phyloP scores from a whole-genome alignment of 768 basidiomycete genomes.

The Austroboletus festivus region DNA sequence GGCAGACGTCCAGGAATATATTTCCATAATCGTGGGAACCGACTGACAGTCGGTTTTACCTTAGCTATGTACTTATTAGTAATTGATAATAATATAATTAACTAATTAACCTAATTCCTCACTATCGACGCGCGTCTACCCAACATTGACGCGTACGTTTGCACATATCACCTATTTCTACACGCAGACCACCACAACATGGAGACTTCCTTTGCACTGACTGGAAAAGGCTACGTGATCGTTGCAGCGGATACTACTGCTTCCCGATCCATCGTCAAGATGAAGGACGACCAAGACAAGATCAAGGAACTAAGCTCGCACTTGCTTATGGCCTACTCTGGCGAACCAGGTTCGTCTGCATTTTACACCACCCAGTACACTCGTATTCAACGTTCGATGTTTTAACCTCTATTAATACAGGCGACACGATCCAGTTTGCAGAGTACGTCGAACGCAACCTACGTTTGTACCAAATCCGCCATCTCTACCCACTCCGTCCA shows the following conservation, averaged over 20 bases:
- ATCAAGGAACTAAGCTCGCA: conserved; percentile 89
- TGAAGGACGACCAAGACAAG: conserved; percentile 97
- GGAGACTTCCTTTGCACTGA: conserved; percentile 90
- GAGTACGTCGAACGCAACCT: conserved; percentile 97
- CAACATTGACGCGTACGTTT: conserved; percentile 20
- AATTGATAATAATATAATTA: conserved; percentile 5
- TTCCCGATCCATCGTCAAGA: conserved; percentile 91
- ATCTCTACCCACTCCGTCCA: conserved; percentile 86
- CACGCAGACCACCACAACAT: conserved; percentile 41
- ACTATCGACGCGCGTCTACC: conserved; percentile 29
- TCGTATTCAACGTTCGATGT: no score
- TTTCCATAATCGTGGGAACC: no score
- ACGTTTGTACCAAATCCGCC: conserved; percentile 92
- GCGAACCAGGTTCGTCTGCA: conserved; percentile 71
- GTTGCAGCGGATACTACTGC: conserved; percentile 90
- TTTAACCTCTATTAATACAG: no score
- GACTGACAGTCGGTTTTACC: no score
- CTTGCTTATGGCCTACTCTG: conserved; percentile 91
- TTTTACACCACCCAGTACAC: neutral
- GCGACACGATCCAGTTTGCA: conserved; percentile 95
- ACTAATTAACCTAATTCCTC: conserved; percentile 9
- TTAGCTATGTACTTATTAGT: no score
- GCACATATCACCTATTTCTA: neutral
- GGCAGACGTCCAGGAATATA: no score
- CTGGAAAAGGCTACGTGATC: conserved; percentile 91